A percentile compares a stretch with the other conserved stretches of the same genome.
Conservation (phyloP, 148 eudicot genomes). For the Cornus suecica region DNA sequence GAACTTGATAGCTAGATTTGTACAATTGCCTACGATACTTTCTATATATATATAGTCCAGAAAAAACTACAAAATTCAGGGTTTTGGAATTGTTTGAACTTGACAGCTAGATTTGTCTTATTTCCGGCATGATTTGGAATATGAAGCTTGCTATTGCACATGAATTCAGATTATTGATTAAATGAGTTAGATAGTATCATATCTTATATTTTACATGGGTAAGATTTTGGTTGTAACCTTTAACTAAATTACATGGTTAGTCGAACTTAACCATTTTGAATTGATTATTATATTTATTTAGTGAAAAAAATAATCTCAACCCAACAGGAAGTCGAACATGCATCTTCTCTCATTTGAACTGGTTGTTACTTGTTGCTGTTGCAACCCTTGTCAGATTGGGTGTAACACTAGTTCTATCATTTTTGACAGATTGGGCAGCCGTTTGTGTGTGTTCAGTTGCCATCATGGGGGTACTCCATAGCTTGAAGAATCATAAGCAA, state of each 20-base stretch:
- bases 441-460: constrained; percentile 55
- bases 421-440: constrained; percentile 79
- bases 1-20: not conserved
- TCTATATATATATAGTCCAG: too few relatives aligned
- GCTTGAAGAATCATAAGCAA: constrained; percentile 47
- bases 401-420: not conserved
- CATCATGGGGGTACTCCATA: constrained; percentile 52
- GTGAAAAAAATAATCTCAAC: not conserved
- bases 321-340: not conserved
- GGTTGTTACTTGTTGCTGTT: not conserved
- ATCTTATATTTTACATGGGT: not conserved
- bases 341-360: too few relatives aligned
- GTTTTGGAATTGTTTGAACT: too few relatives aligned
- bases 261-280: not conserved
- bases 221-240: not conserved
- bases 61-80: too few relatives aligned
- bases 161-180: not conserved
- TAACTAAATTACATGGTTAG: not conserved
- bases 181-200: not conserved
- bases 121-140: not conserved
- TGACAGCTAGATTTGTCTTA: not conserved
- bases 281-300: too few relatives aligned
- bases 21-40: too few relatives aligned
- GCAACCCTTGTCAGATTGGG: not conserved
- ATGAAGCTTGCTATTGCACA: not conserved